phyloP scores from a whole-genome alignment of 768 basidiomycete species.

The Lactarius pseudohatsudake region DNA sequence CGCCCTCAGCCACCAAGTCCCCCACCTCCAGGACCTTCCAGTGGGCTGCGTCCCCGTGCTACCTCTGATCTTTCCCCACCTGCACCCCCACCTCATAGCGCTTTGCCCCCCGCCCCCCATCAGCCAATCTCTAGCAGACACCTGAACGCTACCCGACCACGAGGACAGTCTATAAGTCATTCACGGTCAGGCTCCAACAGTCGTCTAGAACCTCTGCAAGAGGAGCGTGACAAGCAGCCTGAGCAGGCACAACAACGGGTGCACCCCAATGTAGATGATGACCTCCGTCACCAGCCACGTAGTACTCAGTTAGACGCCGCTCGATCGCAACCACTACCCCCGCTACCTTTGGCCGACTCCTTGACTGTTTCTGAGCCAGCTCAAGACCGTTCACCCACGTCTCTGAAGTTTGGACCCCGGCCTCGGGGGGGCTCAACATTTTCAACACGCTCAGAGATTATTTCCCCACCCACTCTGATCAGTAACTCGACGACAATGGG shows the following conservation, averaged over 20 bases:
- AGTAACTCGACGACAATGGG: conserved; percentile 60
- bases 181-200: conserved; percentile 54
- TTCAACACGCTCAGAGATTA: conserved; percentile 37
- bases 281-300: conserved; percentile 25
- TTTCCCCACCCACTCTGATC: conserved; percentile 41
- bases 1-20: conserved; percentile 31
- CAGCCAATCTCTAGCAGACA: conserved; percentile 35
- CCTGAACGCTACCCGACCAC: conserved; percentile 42
- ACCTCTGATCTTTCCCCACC: conserved; percentile 63
- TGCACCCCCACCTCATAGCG: conserved; percentile 60
- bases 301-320: conserved; percentile 25
- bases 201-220: conserved; percentile 59
- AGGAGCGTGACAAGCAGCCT: conserved; percentile 47
- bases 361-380: conserved; percentile 37
- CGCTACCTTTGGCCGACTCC: conserved; percentile 71
- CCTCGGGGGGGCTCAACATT: conserved; percentile 58
- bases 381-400: conserved; percentile 31
- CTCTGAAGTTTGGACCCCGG: conserved; percentile 45
- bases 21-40: conserved; percentile 19
- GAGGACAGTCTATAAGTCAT: conserved; percentile 54
- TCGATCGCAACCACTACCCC: conserved; percentile 40
- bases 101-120: conserved; percentile 60
- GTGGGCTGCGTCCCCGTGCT: conserved; percentile 47
- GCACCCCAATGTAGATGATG: conserved; percentile 37
- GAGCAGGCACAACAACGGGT: conserved; percentile 38